Evolutionary conservation across 208 protist species (phyloP), one percentile per base, ranked within the genome.

Genomic region (Naegleria fowleri): DNA sequence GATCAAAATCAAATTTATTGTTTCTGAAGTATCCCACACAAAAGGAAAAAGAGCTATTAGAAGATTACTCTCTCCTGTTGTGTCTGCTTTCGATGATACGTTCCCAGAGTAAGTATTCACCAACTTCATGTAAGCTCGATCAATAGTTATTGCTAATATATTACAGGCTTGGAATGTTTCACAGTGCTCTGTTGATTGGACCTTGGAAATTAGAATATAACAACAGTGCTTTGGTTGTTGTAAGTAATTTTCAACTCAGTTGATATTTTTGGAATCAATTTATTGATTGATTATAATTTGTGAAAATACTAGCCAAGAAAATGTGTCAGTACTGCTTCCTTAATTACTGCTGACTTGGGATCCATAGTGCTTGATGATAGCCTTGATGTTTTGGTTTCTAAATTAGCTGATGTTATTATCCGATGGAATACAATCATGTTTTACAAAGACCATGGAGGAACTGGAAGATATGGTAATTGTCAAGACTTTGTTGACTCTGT

Each of bases 131-230:
- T 11, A 36, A 19, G 33, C 25, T 55, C 39, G 9, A 33, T 86
- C 25, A 22, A 2, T 67, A 22, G 19, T 79, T 79, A 79, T 36
- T 79, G 25, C 0, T 36, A 79, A 25, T 29, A 29, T 15, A 22
- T 19, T 67, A 67, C 1, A 67, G 55, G 19, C 55, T 67, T 0
- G 67, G 67, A 19, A 79, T 79, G 67, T 79, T 79, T 79, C 67
- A 89, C 36, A 41, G 16, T 38, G 86, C 86, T 2, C 19, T 89
- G 25, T 1, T 89, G 29, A 89, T 89, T 75, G 86, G 86, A 41
- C 48, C 86, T n/a, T 89, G 86, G 86, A 51, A 67, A 39, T 38
- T 89, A 5, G 86, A 89, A 41, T 89, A n/a, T 9, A 89, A 89
- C 29, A 67, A 89, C 25, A 55, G 36, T 58, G 22, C 16, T 19